These are phyloP conservation scores for baker's yeast (Saccharomyces cerevisiae) DNA, from an alignment of 805 yeast species.

Conservation along the genomic window DNA sequence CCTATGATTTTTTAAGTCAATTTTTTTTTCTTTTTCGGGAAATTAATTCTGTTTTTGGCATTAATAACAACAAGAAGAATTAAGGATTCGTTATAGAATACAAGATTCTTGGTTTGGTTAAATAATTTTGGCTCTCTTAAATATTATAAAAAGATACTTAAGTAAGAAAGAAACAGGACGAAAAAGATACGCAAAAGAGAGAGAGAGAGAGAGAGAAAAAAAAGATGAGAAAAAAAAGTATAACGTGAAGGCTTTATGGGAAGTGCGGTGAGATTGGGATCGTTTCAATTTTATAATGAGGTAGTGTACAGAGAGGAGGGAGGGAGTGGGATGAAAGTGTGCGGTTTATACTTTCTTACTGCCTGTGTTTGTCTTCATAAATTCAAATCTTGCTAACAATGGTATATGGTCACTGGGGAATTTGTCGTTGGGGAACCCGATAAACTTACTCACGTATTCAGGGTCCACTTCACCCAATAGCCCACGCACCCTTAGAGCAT, in stretches of 20 bases:
- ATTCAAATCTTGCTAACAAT: conserved; percentile 68
- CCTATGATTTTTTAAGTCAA: not conserved
- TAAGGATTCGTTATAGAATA: not conserved
- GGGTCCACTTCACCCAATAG: conserved; percentile 76
- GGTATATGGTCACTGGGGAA: conserved; percentile 94
- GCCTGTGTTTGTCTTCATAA: conserved; percentile 40
- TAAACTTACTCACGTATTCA: conserved; percentile 63
- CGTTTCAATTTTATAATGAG: not conserved
- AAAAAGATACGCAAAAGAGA: not conserved
- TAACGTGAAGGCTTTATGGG: not conserved
- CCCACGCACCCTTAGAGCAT: conserved; percentile 74
- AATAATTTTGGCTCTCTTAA: not conserved
- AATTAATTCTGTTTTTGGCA: not conserved
- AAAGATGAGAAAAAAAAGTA: not conserved
- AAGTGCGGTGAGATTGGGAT: not conserved
- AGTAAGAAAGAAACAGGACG: not conserved
- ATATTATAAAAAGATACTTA: not conserved
- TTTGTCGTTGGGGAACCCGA: conserved; percentile 91
- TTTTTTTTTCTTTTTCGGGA: not conserved
- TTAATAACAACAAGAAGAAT: not conserved
- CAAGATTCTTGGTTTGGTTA: not conserved
- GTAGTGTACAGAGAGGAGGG: not conserved
- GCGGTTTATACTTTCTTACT: conserved; percentile 23
- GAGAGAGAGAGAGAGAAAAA: not conserved
- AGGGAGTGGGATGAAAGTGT: not conserved